Evolutionary conservation across 176 grass and related monocot species (phyloP).

Genomic region (Ensete glaucum): DNA sequence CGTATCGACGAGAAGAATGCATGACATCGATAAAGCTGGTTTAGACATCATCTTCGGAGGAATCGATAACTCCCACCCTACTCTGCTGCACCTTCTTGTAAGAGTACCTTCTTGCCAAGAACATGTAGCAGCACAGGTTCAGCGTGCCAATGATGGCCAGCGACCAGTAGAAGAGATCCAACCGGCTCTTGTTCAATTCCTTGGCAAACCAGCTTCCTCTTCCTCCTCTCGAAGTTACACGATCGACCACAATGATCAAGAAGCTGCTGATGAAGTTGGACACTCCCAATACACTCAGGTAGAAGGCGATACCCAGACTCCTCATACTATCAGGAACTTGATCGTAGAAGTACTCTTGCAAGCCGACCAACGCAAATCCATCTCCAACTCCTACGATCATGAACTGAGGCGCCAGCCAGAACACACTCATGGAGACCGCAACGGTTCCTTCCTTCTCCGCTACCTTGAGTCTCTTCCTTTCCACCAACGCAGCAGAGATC

Average conservation of each 20-base stretch:
- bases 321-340: constrained; percentile 80
- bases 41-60: background rate
- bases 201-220: constrained; percentile 42
- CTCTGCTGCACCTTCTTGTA: constrained; percentile 51
- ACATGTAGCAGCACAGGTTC: constrained; percentile 45
- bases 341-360: constrained; percentile 86
- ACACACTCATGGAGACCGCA: constrained; percentile 4
- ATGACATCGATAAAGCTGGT: too few species aligned
- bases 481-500: constrained; percentile 32
- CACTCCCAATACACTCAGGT: constrained; percentile 60
- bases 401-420: constrained; percentile 52
- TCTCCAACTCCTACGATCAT: constrained; percentile 48
- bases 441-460: background rate
- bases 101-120: constrained; percentile 43
- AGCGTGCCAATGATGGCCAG: constrained; percentile 28
- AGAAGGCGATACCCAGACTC: constrained; percentile 66
- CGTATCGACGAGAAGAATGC: too few species aligned
- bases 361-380: constrained; percentile 60
- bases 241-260: constrained; percentile 39
- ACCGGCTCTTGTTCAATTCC: constrained; percentile 49
- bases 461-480: constrained; percentile 28
- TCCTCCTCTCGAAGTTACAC: constrained; percentile 16
- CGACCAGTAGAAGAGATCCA: constrained; percentile 78
- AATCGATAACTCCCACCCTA: constrained; percentile 13
- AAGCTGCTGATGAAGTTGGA: constrained; percentile 56